Evolutionary conservation across 192 early-diverging fungal species (phyloP), one percentile per base, ranked within the genome.

Genomic region (Backusella liffmaniae): DNA sequence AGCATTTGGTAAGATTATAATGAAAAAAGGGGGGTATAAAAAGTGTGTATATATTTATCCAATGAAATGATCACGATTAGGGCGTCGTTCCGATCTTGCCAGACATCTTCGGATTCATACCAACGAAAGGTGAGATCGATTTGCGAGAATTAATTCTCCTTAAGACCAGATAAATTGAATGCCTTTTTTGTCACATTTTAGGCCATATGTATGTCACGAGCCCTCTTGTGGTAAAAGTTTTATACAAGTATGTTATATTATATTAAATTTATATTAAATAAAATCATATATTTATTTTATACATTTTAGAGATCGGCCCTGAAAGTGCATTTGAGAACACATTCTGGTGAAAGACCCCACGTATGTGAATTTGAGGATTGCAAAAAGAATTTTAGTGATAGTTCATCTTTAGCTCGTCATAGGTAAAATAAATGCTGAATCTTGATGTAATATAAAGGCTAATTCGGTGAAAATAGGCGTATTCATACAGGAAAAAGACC

Each of bases 91-190:
- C 34, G 94, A 95, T 78, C 85, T 94, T 29, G 90, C 90, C 49
- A 87, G 94, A 66, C 94, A 95, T 85, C 82, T 82, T 35, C 87
- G 93, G 56, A 94, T 94, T 77, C 94, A 95, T 80, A 93, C 91
- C 29, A 91, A 92, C 74, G 93, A 94, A 75, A 88, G 92, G 90
- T 89, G 82, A 30, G 68, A 41, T 29, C 30, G 53, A 53, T 36
- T 21, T 36, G 10, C 16, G 26, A 39, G 16, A 39, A 36, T 37
- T 65, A 37, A 18, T 59, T 74, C 34, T 65, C 44, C 29, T 66
- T 23, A 37, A 15, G 41, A 70, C 23, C 35, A 59, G n/a, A 41
- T 41, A 34, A 37, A 34, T 71, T 37, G 35, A 39, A 77, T 32
- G 16, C 71, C 9, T 62, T 62, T 62, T 62, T 62, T 29, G 26